Evolutionary conservation across 140 eudicot genomes (phyloP).

Genomic region (Eryngium alpinum): DNA sequence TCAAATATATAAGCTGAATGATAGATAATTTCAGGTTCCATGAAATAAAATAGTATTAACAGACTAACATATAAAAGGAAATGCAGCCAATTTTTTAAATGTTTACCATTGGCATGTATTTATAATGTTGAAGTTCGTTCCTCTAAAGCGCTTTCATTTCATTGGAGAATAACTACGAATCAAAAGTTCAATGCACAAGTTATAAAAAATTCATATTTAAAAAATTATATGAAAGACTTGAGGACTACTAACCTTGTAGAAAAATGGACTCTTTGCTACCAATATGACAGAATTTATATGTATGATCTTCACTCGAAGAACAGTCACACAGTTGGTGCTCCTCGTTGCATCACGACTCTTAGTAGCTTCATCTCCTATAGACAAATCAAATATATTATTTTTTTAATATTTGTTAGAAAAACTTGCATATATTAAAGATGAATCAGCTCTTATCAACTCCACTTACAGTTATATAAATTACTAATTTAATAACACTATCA

Average conservation of each 20-base stretch:
- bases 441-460: neutral
- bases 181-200: slow-evolving; percentile 8
- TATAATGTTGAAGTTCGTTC: slow-evolving; percentile 46
- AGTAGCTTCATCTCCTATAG: slow-evolving; percentile 35
- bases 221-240: neutral
- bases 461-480: no score
- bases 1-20: no score
- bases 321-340: slow-evolving; percentile 33
- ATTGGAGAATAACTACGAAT: slow-evolving; percentile 61
- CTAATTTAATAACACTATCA: no score
- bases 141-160: slow-evolving; percentile 48
- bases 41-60: neutral
- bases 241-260: slow-evolving; percentile 48
- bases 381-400: neutral
- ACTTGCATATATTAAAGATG: neutral
- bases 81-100: neutral
- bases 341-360: slow-evolving; percentile 22
- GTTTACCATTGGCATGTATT: slow-evolving; percentile 52
- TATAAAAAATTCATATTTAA: neutral
- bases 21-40: no score
- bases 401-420: no score
- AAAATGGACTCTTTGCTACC: slow-evolving; percentile 77
- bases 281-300: slow-evolving; percentile 78
- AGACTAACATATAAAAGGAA: neutral
- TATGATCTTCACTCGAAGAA: slow-evolving; percentile 35